Base-by-base conservation (phyloP, 1,284 basidiomycete species). In the Sutorius eximius region DNA sequence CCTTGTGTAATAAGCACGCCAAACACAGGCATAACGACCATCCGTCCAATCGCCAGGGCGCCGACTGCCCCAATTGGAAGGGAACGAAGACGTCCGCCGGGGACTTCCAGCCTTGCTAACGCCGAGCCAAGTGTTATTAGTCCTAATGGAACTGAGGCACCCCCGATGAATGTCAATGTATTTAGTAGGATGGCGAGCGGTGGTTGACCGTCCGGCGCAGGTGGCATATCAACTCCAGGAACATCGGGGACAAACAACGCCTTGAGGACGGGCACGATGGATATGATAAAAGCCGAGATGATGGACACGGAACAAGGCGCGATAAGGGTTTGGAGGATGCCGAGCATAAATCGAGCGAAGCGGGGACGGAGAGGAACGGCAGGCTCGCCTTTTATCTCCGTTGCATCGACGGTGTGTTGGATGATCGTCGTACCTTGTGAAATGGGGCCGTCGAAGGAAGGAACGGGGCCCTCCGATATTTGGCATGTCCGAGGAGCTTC, bases 61-160 rank as follows among this genome's bases (percentile, higher is more conserved):
- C 74, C 52, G 33, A 93, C 90, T 0, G 90, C 85, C 2, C 82
- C 82, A 0, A 86, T 64, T 0, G 91, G 91, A 13, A 91, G 72
- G 3, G 73, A 75, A 13, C 61, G 70, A 82, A 77, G 83, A 57
- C 77, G 73, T 22, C 71, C 73, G 15, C 37, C 37, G 1, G 84
- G 82, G 3, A 90, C 68, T 38, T 80, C 76, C 51, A 93, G 66
- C 40, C 87, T 75, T 0, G 90, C 89, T 27, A 93, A 78, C 1
- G 86, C 85, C 0, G 86, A 85, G 0, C 92, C 92, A 2, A 93
- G 75, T 22, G 85, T 83, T 13, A 91, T 80, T 30, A 94, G 71
- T 1, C 85, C 87, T 1, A 91, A 67, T 0, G 91, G 91, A 1
- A 93, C 82, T 1, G 82, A 82, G 0, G 89, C 87, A 0, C 73